Evolutionary conservation across 306 rosid genomes (phyloP).

Genomic region (Acacia crassicarpa): DNA sequence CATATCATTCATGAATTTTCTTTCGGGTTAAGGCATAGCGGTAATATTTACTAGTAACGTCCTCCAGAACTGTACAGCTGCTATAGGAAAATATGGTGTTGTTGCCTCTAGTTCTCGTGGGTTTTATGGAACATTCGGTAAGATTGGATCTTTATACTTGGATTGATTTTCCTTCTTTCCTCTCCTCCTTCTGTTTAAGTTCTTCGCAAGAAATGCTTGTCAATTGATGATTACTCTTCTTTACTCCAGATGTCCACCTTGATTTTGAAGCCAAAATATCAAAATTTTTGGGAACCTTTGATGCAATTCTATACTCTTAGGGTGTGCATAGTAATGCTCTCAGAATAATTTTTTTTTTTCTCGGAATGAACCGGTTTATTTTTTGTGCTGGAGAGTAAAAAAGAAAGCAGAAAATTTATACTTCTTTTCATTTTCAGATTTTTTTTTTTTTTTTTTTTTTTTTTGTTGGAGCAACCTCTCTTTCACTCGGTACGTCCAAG

Average conservation of each 20-base stretch:
- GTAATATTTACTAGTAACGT: slow-evolving; percentile 23
- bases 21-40: neutral
- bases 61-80: slow-evolving; percentile 69
- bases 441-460: too few relatives aligned
- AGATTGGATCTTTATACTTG: slow-evolving; percentile 2
- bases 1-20: slow-evolving; percentile 3
- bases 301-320: slow-evolving; percentile 90
- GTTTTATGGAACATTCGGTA: slow-evolving; percentile 95
- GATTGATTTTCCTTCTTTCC: neutral
- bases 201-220: neutral
- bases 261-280: slow-evolving; percentile 97
- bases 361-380: too few relatives aligned
- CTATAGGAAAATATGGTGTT: slow-evolving; percentile 91
- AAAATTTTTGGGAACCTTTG: slow-evolving; percentile 92
- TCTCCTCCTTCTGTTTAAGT: slow-evolving; percentile 2
- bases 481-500: too few relatives aligned
- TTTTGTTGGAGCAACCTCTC: too few relatives aligned
- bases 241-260: slow-evolving; percentile 86
- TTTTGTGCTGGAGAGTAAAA: too few relatives aligned
- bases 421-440: too few relatives aligned
- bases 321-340: too few relatives aligned
- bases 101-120: slow-evolving; percentile 99
- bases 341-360: too few relatives aligned
- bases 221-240: slow-evolving; percentile 13
- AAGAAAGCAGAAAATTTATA: too few relatives aligned